These are phyloP conservation scores for Microsporum ferrugineum DNA, from an alignment of 2,329 filamentous ascomycete species.

Conservation along the genomic window DNA sequence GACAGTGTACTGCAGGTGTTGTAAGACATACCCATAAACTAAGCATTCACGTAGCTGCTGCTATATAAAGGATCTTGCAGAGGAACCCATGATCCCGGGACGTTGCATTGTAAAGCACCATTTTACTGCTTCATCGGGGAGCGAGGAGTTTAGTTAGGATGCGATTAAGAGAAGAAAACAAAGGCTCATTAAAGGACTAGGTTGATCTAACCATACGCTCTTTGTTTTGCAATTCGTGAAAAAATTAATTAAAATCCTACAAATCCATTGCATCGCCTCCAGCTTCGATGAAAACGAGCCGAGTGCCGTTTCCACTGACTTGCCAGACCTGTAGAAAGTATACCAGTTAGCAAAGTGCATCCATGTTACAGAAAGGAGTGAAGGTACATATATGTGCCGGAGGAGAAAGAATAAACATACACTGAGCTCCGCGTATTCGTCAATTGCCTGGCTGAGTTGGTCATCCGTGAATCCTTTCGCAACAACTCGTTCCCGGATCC, in stretches of 20 bases:
- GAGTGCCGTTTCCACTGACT: constrained; percentile 58
- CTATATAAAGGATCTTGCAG: background rate
- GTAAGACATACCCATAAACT: background rate
- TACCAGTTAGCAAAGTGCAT: background rate
- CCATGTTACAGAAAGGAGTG: background rate
- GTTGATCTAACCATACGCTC: background rate
- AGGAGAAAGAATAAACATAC: constrained; percentile 49
- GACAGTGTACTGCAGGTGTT: background rate
- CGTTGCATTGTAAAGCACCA: background rate
- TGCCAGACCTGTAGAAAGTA: constrained; percentile 55
- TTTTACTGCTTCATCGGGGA: background rate
- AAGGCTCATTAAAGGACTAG: background rate
- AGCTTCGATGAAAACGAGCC: constrained; percentile 58
- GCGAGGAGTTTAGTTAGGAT: background rate
- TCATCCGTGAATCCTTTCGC: constrained; percentile 96
- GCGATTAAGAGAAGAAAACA: background rate
- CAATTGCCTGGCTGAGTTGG: constrained; percentile 73
- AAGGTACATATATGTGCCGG: background rate
- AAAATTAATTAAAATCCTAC: constrained; percentile 15
- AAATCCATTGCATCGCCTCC: constrained; percentile 42
- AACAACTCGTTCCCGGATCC: constrained; percentile 81
- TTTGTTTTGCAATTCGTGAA: background rate
- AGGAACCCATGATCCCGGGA: background rate
- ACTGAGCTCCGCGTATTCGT: constrained; percentile 79
- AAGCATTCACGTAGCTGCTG: background rate